Evolutionary conservation across 208 protist genomes (phyloP).

Genomic region (Trypanosoma rangeli): DNA sequence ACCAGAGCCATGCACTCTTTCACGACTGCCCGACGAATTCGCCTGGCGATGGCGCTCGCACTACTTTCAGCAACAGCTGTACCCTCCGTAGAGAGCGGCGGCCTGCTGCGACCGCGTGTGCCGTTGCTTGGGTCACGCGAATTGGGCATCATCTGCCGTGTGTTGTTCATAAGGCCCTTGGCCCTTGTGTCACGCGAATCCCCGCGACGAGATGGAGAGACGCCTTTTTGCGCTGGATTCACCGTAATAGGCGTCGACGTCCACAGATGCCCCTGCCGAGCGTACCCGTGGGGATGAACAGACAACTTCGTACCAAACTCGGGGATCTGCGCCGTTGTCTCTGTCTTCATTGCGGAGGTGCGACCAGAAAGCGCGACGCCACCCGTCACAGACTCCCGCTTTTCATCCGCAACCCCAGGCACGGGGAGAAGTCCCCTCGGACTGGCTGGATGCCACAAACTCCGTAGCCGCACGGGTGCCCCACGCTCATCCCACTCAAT

Average conservation of each 20-base stretch:
- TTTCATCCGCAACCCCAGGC: neutral
- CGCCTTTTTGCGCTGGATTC: neutral
- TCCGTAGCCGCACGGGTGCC: slow-evolving; percentile 16
- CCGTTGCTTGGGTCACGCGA: neutral
- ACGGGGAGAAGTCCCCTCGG: neutral
- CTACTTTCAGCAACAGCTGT: slow-evolving; percentile 27
- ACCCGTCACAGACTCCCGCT: neutral
- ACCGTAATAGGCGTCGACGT: slow-evolving; percentile 14
- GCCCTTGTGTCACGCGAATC: neutral
- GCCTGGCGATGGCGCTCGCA: slow-evolving; percentile 14
- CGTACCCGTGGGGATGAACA: slow-evolving; percentile 16
- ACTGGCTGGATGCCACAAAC: neutral
- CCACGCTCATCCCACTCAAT: slow-evolving; percentile 21
- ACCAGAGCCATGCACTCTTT: neutral
- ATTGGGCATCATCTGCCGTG: neutral
- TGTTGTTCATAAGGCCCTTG: neutral
- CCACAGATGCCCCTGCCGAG: neutral
- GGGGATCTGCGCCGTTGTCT: neutral
- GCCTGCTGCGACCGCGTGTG: neutral
- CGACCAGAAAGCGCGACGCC: neutral
- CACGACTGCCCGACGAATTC: slow-evolving; percentile 17
- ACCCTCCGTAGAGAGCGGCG: slow-evolving; percentile 16
- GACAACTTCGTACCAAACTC: slow-evolving; percentile 8
- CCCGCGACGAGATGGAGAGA: neutral
- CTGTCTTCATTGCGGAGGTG: neutral